A percentile compares a stretch with the other conserved stretches of the same genome.
Conservation (phyloP, 192 early-diverging fungal species). For the Coemansia sp. region DNA sequence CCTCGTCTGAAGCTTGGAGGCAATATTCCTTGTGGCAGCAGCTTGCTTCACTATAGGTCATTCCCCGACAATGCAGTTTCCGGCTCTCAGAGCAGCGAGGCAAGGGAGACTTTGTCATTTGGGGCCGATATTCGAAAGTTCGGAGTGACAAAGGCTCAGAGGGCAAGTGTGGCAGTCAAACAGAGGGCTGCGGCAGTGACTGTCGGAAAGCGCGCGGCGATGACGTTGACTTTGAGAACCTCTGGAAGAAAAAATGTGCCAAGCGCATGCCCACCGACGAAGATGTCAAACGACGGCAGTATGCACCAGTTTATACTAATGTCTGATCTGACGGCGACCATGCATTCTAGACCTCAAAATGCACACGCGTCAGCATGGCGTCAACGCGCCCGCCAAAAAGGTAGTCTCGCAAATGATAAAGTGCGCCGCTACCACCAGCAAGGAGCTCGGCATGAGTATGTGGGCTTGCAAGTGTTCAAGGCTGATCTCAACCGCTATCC, state of each 20-base stretch:
- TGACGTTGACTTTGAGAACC: conserved; percentile 6
- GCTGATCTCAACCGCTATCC: conserved; percentile 67
- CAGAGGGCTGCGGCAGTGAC: neutral
- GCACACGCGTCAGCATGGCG: conserved; percentile 96
- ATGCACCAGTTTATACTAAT: conserved; percentile 87
- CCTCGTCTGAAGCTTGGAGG: neutral
- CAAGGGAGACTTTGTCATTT: neutral
- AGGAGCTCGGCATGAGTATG: too few relatives aligned
- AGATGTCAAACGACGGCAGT: conserved; percentile 47
- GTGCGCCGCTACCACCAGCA: conserved; percentile 91
- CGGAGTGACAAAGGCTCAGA: neutral
- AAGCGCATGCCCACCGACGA: conserved; percentile 54
- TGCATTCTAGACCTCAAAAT: conserved; percentile 99
- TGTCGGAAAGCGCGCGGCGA: too few relatives aligned
- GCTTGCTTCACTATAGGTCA: conserved; percentile 32
- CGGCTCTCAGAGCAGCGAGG: neutral
- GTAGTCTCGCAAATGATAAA: conserved; percentile 87
- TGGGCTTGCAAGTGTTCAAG: conserved; percentile 99
- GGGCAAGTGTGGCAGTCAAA: conserved; percentile 2
- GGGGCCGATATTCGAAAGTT: neutral
- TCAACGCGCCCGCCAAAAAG: conserved; percentile 80
- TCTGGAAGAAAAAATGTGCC: conserved; percentile 53
- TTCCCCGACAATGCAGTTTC: conserved; percentile 25
- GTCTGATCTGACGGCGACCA: conserved; percentile 92
- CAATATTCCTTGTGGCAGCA: conserved; percentile 24